Percentiles rank a stretch among this genome's conserved stretches.
Conservation (phyloP, 306 rosid genomes). For the Medicago ruthenica region DNA sequence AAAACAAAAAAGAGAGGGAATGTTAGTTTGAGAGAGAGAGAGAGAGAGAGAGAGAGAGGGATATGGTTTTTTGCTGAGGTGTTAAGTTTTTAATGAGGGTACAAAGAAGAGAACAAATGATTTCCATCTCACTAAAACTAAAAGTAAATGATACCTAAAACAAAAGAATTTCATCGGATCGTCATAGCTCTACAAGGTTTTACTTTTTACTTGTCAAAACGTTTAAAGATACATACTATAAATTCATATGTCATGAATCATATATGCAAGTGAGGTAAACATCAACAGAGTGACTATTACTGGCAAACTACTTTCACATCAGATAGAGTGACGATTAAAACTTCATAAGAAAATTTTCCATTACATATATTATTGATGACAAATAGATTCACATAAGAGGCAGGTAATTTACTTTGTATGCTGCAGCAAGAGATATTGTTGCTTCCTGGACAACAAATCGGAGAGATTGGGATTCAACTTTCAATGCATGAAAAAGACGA, state of each 20-base stretch:
- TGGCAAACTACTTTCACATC: conserved; percentile 29
- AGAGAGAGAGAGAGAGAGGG: not conserved
- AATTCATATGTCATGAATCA: not conserved
- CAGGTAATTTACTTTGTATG: conserved; percentile 73
- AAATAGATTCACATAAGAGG: conserved; percentile 34
- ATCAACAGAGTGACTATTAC: conserved; percentile 6
- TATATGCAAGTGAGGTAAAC: conserved; percentile 34
- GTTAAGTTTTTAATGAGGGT: not conserved
- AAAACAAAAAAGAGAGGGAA: not conserved
- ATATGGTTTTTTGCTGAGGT: not conserved
- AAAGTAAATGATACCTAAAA: not conserved
- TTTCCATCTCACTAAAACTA: not conserved
- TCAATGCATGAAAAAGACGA: conserved; percentile 84
- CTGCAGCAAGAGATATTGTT: conserved; percentile 79
- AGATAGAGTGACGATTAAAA: conserved; percentile 30
- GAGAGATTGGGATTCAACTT: conserved; percentile 77
- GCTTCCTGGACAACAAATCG: conserved; percentile 89
- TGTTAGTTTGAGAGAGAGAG: not conserved
- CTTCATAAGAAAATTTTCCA: conserved; percentile 13
- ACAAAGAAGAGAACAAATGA: not conserved
- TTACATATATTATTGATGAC: conserved; percentile 7
- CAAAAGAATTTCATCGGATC: conserved; percentile 1
- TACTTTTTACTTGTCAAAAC: conserved; percentile 6
- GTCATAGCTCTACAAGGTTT: conserved; percentile 10
- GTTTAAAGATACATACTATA: conserved; percentile 2